Evolutionary conservation across 805 yeast species (phyloP).

Genomic region (Candida parachauliodes): DNA sequence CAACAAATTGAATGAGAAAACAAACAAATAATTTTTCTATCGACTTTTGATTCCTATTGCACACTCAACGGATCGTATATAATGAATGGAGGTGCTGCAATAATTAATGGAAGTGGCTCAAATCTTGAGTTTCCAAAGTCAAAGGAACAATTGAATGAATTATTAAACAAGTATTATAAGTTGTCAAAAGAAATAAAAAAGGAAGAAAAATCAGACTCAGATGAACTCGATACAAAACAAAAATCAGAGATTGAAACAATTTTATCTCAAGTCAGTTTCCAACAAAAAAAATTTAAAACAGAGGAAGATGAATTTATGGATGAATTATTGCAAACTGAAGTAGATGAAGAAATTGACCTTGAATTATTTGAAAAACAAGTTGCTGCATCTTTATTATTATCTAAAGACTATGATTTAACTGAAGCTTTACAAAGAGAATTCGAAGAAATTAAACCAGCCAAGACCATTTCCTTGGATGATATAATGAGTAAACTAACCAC

Average conservation of each 20-base stretch:
- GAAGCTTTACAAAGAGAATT: conserved; percentile 41
- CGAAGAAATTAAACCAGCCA: conserved; percentile 3
- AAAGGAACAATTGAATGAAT: conserved; percentile 22
- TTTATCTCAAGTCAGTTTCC: conserved; percentile 23
- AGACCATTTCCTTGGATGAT: conserved; percentile 5
- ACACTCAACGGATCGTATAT: not conserved
- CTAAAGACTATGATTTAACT: conserved; percentile 66
- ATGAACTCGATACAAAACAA: conserved; percentile 22
- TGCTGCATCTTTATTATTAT: conserved; percentile 58
- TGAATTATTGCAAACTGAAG: conserved; percentile 13
- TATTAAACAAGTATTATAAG: conserved; percentile 25
- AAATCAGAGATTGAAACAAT: conserved; percentile 27
- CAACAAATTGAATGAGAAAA: not conserved
- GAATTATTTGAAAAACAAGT: conserved; percentile 55
- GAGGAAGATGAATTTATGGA: conserved; percentile 20
- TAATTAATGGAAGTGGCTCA: not conserved
- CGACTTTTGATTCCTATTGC: not conserved
- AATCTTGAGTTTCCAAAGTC: conserved; percentile 18
- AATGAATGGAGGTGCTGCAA: conserved; percentile 3
- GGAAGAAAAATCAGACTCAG: conserved; percentile 13
- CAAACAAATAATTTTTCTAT: not conserved
- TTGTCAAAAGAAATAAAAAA: conserved; percentile 13
- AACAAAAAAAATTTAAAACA: conserved; percentile 19
- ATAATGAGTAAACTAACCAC: conserved; percentile 6
- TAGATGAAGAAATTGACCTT: conserved; percentile 25